Conservation (phyloP, 1,284 basidiomycete species). For the Boletus smithii region DNA sequence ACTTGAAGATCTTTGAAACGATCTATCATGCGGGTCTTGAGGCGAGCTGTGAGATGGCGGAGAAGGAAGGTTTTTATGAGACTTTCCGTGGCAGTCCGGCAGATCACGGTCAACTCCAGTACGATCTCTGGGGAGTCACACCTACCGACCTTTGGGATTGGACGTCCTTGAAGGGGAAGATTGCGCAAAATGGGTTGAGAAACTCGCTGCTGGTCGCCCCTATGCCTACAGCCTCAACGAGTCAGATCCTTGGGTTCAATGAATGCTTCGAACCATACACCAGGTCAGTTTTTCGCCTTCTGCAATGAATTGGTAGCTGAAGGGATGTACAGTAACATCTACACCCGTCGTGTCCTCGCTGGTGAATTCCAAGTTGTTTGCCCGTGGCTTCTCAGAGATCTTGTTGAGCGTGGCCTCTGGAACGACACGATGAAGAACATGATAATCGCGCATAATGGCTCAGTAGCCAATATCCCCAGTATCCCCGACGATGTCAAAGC, state of each 20-base stretch:
- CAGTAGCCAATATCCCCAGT: constrained; percentile 84
- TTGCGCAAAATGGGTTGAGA: constrained; percentile 82
- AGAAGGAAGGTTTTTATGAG: constrained; percentile 81
- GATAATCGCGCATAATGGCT: constrained; percentile 97
- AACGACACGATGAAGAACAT: constrained; percentile 99
- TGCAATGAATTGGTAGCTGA: constrained; percentile 7
- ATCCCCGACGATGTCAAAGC: constrained; percentile 92
- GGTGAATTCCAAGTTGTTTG: constrained; percentile 99
- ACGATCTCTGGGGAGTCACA: constrained; percentile 92
- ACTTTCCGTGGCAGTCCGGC: constrained; percentile 92
- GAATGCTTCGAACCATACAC: constrained; percentile 99
- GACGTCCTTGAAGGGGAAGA: constrained; percentile 83
- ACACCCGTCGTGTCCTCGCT: constrained; percentile 97
- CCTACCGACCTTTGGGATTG: constrained; percentile 97
- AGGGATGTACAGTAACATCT: constrained; percentile 76
- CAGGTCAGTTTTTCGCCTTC: constrained; percentile 46
- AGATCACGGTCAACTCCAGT: constrained; percentile 87
- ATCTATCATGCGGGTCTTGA: constrained; percentile 97
- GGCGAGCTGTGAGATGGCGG: constrained; percentile 88
- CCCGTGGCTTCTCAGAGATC: constrained; percentile 96
- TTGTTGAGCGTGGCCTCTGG: constrained; percentile 95
- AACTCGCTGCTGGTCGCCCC: constrained; percentile 96
- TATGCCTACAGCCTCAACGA: constrained; percentile 99
- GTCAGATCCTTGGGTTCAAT: constrained; percentile 98
- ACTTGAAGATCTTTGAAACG: constrained; percentile 97